Evolutionary conservation across 768 basidiomycete species (phyloP).

Genomic region (Collybia sp.): DNA sequence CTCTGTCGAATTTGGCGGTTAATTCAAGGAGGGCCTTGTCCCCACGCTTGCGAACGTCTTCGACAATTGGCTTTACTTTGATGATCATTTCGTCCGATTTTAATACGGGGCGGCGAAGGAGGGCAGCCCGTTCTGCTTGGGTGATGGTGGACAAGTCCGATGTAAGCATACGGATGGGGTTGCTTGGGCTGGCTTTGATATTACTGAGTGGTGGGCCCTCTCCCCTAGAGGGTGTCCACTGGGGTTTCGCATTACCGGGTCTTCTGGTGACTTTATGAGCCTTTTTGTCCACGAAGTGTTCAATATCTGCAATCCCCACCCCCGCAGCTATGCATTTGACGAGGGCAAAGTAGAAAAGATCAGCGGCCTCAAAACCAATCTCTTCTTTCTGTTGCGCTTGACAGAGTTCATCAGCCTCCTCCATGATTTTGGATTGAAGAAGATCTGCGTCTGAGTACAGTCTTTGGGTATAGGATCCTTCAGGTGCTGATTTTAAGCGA

Average conservation of each 20-base stretch:
- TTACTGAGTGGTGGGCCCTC: slow-evolving; percentile 10
- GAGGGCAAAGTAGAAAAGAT: slow-evolving; percentile 89
- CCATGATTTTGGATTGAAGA: slow-evolving; percentile 93
- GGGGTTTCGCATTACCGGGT: slow-evolving; percentile 88
- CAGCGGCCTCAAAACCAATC: slow-evolving; percentile 92
- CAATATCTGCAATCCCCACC: slow-evolving; percentile 79
- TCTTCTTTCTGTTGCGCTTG: slow-evolving; percentile 73
- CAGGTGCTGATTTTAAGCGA: slow-evolving; percentile 72
- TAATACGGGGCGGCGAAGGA: slow-evolving; percentile 88
- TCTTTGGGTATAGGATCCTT: slow-evolving; percentile 87
- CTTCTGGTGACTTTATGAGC: slow-evolving; percentile 83
- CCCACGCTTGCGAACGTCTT: slow-evolving; percentile 77
- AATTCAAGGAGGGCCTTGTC: slow-evolving; percentile 84
- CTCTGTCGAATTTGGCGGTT: slow-evolving; percentile 93
- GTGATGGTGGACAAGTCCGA: slow-evolving; percentile 49
- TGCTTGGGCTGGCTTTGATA: slow-evolving; percentile 20
- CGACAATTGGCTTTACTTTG: slow-evolving; percentile 93
- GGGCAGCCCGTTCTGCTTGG: slow-evolving; percentile 49
- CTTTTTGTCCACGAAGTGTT: slow-evolving; percentile 78
- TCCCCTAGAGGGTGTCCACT: slow-evolving; percentile 44
- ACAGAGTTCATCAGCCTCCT: slow-evolving; percentile 98
- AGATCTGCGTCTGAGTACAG: slow-evolving; percentile 80
- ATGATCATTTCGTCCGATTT: slow-evolving; percentile 85
- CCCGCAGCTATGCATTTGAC: slow-evolving; percentile 81
- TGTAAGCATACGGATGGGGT: slow-evolving; percentile 74